A percentile compares a stretch with the other conserved stretches of the same genome.
phyloP scores from a whole-genome alignment of 345 rosid species.

The Odontarrhena argentea region DNA sequence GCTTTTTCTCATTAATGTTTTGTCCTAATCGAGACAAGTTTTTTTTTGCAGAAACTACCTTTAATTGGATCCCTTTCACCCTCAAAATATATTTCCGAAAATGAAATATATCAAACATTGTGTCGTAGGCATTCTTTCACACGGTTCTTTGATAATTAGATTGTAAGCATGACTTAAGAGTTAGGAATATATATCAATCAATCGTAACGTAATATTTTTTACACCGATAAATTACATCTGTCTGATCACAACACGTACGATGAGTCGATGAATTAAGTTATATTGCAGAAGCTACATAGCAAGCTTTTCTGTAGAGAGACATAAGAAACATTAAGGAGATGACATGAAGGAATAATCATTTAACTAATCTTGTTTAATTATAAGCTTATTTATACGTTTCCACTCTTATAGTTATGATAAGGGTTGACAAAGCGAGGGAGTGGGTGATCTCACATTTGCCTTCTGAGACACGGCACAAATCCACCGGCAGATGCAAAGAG shows the following conservation, averaged over 20 bases:
- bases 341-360: not conserved
- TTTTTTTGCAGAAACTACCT: constrained; percentile 23
- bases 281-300: not conserved
- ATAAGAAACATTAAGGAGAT: not conserved
- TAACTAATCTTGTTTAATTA: not conserved
- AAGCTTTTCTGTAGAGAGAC: too few species aligned
- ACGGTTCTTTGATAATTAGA: constrained; percentile 3
- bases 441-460: too few species aligned
- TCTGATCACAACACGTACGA: not conserved
- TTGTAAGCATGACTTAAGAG: constrained; percentile 18
- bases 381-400: too few species aligned
- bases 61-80: not conserved
- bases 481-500: too few species aligned
- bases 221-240: not conserved
- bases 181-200: constrained; percentile 16
- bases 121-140: constrained; percentile 6
- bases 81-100: constrained; percentile 20
- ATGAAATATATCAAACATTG: constrained; percentile 19
- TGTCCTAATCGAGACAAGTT: constrained; percentile 27
- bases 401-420: too few species aligned
- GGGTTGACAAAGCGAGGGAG: too few species aligned
- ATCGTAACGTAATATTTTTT: not conserved
- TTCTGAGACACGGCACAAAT: too few species aligned
- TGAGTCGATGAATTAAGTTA: not conserved
- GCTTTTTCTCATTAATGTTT: constrained; percentile 20